Evolutionary conservation across 148 eudicot species (phyloP).

Genomic region (Selenicereus undatus): DNA sequence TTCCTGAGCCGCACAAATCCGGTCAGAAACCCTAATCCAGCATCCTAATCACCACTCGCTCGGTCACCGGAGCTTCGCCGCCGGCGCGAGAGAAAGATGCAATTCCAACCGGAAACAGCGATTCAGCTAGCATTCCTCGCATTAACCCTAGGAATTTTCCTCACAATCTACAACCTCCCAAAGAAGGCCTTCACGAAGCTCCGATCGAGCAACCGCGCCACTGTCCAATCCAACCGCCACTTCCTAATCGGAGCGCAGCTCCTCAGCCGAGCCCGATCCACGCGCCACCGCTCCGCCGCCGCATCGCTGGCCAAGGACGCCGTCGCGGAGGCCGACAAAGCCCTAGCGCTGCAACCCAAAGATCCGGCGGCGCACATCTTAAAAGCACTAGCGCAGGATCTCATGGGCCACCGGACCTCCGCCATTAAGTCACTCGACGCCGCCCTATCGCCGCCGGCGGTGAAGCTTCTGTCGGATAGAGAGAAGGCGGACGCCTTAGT

Average conservation of each 20-base stretch:
- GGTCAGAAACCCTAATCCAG: background rate
- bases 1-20: background rate
- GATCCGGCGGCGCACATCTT: slow-evolving; percentile 75
- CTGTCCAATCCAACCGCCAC: slow-evolving; percentile 62
- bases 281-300: slow-evolving; percentile 43
- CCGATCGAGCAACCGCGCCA: slow-evolving; percentile 52
- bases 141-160: slow-evolving; percentile 53
- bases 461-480: slow-evolving; percentile 33
- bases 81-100: background rate
- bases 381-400: slow-evolving; percentile 52
- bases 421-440: slow-evolving; percentile 61
- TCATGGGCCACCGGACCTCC: slow-evolving; percentile 47
- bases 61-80: background rate
- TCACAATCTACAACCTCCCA: slow-evolving; percentile 48
- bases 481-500: slow-evolving; percentile 70
- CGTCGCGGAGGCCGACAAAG: slow-evolving; percentile 58
- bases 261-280: slow-evolving; percentile 57
- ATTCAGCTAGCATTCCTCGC: slow-evolving; percentile 45
- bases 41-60: background rate
- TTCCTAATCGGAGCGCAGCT: slow-evolving; percentile 72
- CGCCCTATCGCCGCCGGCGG: slow-evolving; percentile 55
- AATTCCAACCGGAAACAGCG: slow-evolving; percentile 16
- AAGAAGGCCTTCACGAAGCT: slow-evolving; percentile 50
- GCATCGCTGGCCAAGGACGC: slow-evolving; percentile 57
- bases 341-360: slow-evolving; percentile 46